Evolutionary conservation across 1,139 yeast genomes (phyloP).

Genomic region (Suhomyces guaymorum): DNA sequence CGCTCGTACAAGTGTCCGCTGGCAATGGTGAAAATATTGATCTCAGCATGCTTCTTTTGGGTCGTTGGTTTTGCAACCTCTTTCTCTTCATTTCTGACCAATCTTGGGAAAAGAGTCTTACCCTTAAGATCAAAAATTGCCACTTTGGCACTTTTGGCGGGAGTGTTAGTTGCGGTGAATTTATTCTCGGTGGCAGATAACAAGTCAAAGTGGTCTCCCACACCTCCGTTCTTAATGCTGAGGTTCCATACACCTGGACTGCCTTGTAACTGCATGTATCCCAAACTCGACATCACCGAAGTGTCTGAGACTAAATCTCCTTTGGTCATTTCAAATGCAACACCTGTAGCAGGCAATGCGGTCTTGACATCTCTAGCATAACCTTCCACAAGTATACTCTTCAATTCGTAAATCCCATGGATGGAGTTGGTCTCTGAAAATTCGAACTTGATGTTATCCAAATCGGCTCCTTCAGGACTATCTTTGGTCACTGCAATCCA

Average conservation of each 20-base stretch:
- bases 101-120: conserved; percentile 35
- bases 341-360: conserved; percentile 50
- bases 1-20: conserved; percentile 79
- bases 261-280: conserved; percentile 73
- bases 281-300: conserved; percentile 67
- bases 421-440: conserved; percentile 21
- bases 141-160: conserved; percentile 22
- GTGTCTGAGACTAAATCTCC: conserved; percentile 47
- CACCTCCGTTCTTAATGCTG: conserved; percentile 41
- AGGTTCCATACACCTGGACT: conserved; percentile 69
- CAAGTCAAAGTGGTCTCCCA: conserved; percentile 42
- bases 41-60: conserved; percentile 47
- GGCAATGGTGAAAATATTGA: conserved; percentile 83
- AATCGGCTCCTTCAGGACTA: conserved; percentile 50
- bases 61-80: not conserved
- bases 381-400: conserved; percentile 66
- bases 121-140: conserved; percentile 50
- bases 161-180: conserved; percentile 27
- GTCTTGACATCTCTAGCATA: conserved; percentile 51
- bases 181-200: conserved; percentile 35
- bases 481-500: conserved; percentile 61
- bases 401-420: conserved; percentile 32
- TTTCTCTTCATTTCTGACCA: conserved; percentile 41
- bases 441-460: conserved; percentile 57
- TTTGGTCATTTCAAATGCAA: conserved; percentile 44